These are phyloP conservation scores for Hibiscus mutabilis DNA, from an alignment of 345 rosid genomes.

Conservation along the genomic window DNA sequence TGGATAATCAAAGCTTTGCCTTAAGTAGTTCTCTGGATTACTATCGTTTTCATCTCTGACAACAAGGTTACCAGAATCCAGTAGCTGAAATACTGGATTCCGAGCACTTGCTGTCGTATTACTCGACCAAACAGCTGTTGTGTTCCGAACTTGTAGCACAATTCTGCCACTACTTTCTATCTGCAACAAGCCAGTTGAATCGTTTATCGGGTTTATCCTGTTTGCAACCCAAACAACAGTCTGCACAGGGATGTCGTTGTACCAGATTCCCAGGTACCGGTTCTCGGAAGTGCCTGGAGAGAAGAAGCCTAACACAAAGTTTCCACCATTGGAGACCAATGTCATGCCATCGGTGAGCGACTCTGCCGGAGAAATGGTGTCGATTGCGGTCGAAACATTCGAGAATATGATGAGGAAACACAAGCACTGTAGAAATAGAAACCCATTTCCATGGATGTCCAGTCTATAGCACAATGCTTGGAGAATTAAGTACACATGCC, in stretches of 20 bases:
- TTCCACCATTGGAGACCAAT: constrained; percentile 18
- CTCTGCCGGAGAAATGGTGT: constrained; percentile 1
- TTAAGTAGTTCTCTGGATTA: constrained; percentile 8
- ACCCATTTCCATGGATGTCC: background rate
- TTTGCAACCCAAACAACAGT: constrained; percentile 18
- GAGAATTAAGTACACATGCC: background rate
- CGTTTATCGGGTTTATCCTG: constrained; percentile 8
- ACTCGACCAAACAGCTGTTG: constrained; percentile 1
- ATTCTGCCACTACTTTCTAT: background rate
- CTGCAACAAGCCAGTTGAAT: background rate
- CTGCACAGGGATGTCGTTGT: background rate
- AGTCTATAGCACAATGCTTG: background rate
- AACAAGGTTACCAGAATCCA: constrained; percentile 33
- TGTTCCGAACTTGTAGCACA: constrained; percentile 2
- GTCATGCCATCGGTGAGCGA: constrained; percentile 16
- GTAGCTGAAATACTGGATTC: constrained; percentile 6
- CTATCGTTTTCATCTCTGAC: constrained; percentile 16
- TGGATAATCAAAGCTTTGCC: constrained; percentile 57
- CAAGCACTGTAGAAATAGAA: background rate
- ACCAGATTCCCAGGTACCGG: constrained; percentile 25
- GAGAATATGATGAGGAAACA: constrained; percentile 9
- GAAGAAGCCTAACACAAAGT: constrained; percentile 23
- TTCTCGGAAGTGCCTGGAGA: constrained; percentile 15
- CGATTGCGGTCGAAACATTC: background rate
- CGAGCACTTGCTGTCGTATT: background rate